These are phyloP conservation scores for Stephanodiscus triporus DNA, from an alignment of 108 stramenopile species.

Conservation along the genomic window DNA sequence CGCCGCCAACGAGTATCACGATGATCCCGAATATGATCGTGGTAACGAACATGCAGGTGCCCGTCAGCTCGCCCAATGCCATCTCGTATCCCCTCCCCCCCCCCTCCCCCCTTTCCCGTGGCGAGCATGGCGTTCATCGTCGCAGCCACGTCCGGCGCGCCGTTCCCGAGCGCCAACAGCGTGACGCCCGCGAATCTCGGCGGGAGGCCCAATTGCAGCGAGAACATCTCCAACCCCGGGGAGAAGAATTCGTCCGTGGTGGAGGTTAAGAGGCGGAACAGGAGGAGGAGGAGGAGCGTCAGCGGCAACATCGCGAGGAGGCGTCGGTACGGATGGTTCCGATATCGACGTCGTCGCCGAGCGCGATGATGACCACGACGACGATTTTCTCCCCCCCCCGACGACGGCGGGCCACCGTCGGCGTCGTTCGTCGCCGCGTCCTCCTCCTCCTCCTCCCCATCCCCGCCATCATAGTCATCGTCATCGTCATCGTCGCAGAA, in stretches of 20 bases:
- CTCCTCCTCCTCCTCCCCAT: constrained; percentile 14
- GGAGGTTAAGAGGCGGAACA: constrained; percentile 88
- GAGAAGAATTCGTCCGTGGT: constrained; percentile 98
- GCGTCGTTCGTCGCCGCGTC: neutral
- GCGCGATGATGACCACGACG: neutral
- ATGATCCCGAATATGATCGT: constrained; percentile 82
- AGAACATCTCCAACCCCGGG: constrained; percentile 92
- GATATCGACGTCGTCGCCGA: neutral
- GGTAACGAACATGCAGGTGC: constrained; percentile 93
- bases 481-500: constrained; percentile 41
- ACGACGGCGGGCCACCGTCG: too few species aligned
- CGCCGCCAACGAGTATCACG: constrained; percentile 48
- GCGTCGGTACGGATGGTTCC: neutral
- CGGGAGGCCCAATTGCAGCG: constrained; percentile 80
- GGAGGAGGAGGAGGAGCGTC: constrained; percentile 38
- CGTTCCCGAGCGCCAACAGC: constrained; percentile 98
- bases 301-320: constrained; percentile 9
- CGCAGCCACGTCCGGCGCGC: constrained; percentile 96
- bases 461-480: constrained; percentile 29
- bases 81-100: constrained; percentile 81
- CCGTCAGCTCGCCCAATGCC: constrained; percentile 91
- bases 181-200: constrained; percentile 97
- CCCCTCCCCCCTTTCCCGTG: constrained; percentile 9
- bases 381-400: too few species aligned
- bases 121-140: constrained; percentile 83